phyloP scores from a whole-genome alignment of 1,284 basidiomycete species.

The Cryptococcus depauperatus region DNA sequence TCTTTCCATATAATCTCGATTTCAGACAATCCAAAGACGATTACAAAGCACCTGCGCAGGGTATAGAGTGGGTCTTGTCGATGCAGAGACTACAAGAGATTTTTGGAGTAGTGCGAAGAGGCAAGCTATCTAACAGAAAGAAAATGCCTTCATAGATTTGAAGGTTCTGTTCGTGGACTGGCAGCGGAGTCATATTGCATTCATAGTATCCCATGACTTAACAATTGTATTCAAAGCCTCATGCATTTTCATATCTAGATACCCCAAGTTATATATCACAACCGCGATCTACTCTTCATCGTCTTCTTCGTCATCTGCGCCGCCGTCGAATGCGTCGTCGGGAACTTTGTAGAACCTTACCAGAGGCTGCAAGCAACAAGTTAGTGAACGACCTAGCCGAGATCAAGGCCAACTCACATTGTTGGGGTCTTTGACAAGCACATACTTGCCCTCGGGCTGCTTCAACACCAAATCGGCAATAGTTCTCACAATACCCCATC shows the following conservation, averaged over 20 bases:
- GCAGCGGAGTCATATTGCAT: no score
- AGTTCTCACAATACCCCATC: conserved; percentile 96
- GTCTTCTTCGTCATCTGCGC: conserved; percentile 71
- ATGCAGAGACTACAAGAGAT: neutral
- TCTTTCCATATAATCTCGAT: neutral
- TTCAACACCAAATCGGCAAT: conserved; percentile 88
- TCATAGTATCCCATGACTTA: no score
- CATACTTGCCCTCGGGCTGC: conserved; percentile 93
- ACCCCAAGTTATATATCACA: no score
- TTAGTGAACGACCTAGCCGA: no score
- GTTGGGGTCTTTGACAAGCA: conserved; percentile 92
- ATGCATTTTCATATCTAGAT: no score
- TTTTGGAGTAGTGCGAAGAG: neutral
- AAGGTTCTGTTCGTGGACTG: no score
- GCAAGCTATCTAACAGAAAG: neutral
- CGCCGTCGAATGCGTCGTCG: conserved; percentile 70
- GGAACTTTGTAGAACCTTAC: conserved; percentile 91
- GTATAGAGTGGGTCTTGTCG: neutral
- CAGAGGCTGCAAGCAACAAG: conserved; percentile 57
- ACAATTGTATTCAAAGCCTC: no score
- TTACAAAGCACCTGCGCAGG: neutral
- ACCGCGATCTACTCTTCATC: conserved; percentile 19
- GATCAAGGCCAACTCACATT: conserved; percentile 69
- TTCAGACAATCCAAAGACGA: neutral
- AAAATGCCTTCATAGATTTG: no score